Base-by-base conservation (phyloP, 78 protist species). In the Diacronema lutheri region DNA sequence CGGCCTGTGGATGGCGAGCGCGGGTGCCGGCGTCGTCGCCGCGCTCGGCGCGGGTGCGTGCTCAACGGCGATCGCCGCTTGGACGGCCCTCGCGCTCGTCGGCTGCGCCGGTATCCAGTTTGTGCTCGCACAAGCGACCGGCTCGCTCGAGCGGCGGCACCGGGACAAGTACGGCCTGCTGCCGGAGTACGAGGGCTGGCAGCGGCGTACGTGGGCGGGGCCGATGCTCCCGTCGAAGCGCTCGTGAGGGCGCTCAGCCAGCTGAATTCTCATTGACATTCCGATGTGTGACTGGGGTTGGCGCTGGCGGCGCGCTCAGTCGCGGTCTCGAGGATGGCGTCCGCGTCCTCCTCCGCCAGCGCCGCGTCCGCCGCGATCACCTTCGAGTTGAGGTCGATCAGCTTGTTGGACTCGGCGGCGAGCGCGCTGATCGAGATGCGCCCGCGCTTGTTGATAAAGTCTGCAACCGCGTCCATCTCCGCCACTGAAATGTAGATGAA, bases 381-480 rank as follows among this genome's bases (percentile, higher is more conserved):
- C n/a, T 44, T 44, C 16, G 16, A 9, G 50, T 44, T 44, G 16
- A 44, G 7, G 50, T 44, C 50, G 50, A 92, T 92, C 40, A 92
- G 61, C n/a, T 69, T 26, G 80, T 92, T 92, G 60, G 85, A 55
- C 64, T 92, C 91, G 9, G 19, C 37, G 20, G 88, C 91, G 57
- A 92, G 62, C 66, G 90, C 93, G 61, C 64, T 90, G 41, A 93
- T 93, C 31, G 81, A 73, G 0, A 93, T 85, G 44, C 93, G 65
- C 20, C 95, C 95, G 25, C 90, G 83, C 50, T 65, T 74, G 38
- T 81, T 68, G 29, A 93, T 74, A 66, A 84, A 90, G 41, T 89
- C 66, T 5, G 91, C 92, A 10, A 91, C 91, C 29, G 77, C 60
- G 61, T 91, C 84, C 90, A 90, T 79, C 64, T 93, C 95, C 19